Evolutionary conservation across 768 basidiomycete genomes (phyloP).

Genomic region (Pisolithus albus): DNA sequence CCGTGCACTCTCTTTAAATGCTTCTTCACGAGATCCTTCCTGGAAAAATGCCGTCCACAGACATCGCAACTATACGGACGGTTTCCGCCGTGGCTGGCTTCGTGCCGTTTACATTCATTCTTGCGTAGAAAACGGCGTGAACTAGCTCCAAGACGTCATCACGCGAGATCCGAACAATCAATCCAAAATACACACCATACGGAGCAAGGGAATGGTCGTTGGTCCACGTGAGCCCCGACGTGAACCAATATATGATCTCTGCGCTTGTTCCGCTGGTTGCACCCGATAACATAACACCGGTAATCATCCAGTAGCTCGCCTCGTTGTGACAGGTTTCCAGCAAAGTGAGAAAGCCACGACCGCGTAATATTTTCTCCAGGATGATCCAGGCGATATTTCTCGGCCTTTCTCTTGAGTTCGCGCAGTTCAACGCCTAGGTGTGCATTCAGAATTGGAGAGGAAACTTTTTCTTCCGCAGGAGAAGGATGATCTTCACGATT

Average conservation of each 20-base stretch:
- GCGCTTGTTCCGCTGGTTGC: constrained; percentile 62
- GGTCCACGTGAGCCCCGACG: constrained; percentile 64
- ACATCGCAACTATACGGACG: constrained; percentile 55
- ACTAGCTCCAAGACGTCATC: constrained; percentile 30
- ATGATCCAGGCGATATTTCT: constrained; percentile 46
- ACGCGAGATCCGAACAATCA: neutral
- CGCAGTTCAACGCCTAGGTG: constrained; percentile 52
- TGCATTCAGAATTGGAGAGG: constrained; percentile 55
- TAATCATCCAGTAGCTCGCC: constrained; percentile 56
- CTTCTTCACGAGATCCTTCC: constrained; percentile 62
- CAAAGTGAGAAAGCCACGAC: constrained; percentile 59
- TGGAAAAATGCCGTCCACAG: constrained; percentile 54
- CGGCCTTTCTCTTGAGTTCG: constrained; percentile 50
- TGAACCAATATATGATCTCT: constrained; percentile 72
- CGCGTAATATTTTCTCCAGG: constrained; percentile 57
- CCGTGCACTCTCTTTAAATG: constrained; percentile 56
- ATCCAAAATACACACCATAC: constrained; percentile 44
- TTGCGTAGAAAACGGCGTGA: constrained; percentile 60
- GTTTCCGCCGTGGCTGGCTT: constrained; percentile 52
- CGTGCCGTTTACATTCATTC: constrained; percentile 74
- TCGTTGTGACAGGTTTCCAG: constrained; percentile 52
- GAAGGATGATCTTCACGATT: neutral
- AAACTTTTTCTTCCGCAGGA: neutral
- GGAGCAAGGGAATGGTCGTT: constrained; percentile 58
- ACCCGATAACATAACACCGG: constrained; percentile 63